These are phyloP conservation scores for Cercospora beticola DNA, from an alignment of 2,329 filamentous ascomycete species.

Conservation along the genomic window DNA sequence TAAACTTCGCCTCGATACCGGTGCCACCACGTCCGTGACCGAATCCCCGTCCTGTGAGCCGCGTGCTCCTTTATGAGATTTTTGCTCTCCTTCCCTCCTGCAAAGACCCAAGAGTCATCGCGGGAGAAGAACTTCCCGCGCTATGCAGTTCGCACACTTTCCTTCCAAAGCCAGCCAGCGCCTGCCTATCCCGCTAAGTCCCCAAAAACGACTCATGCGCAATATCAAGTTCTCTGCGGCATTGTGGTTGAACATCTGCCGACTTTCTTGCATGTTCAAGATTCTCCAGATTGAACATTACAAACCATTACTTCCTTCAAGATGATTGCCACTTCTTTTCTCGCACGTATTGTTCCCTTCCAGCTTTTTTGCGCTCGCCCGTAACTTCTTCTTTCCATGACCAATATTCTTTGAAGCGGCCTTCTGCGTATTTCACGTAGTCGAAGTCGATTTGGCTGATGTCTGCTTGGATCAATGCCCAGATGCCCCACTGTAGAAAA, in stretches of 20 bases:
- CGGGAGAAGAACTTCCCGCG: background rate
- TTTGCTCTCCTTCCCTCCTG: background rate
- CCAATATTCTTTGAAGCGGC: conserved; percentile 86
- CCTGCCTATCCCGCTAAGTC: background rate
- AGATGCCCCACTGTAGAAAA: conserved; percentile 68
- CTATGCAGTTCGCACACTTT: background rate
- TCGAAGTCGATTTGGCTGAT: conserved; percentile 97
- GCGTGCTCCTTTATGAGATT: background rate
- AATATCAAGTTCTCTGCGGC: background rate
- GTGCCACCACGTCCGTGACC: background rate
- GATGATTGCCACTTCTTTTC: conserved; percentile 68
- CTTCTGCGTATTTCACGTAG: conserved; percentile 86
- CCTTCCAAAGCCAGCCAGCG: background rate
- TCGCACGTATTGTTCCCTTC: conserved; percentile 66
- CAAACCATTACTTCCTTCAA: background rate
- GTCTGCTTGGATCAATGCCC: conserved; percentile 89
- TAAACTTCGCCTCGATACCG: background rate
- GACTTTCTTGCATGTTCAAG: background rate
- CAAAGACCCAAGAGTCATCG: background rate
- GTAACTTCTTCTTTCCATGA: conserved; percentile 78
- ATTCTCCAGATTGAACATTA: background rate
- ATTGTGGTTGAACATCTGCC: conserved; percentile 22
- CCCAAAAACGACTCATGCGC: background rate
- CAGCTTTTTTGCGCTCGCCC: conserved; percentile 57
- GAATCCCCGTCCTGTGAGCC: background rate